Base-by-base conservation (phyloP, 2,329 filamentous ascomycete genomes). In the Chaetothyriales sp. region DNA sequence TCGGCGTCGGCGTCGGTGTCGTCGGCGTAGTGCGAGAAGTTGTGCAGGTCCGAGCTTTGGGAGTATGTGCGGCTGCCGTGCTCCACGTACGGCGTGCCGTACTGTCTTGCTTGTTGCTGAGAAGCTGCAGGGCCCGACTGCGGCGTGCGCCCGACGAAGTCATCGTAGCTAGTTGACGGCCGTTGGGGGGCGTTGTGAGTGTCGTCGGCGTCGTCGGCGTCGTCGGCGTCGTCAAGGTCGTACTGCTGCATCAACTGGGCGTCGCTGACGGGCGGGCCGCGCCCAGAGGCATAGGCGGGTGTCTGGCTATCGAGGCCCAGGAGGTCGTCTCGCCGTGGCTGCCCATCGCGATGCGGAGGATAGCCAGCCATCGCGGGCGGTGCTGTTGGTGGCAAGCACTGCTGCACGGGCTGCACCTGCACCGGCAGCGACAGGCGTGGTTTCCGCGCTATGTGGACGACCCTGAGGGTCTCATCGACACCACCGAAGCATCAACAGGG, bases 11-110 rank as follows among this genome's bases (percentile, higher is more conserved):
- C 89, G 62, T 94, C 86, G 66, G 95, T 89, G 54, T 86, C 77
- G 68, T 94, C 89, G 46, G 89, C 90, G 65, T 98, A 97, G 56
- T 88, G 80, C 65, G 89, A 84, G 70, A 94, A 97, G 70, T 95
- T 92, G 65, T 83, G 76, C 56, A 95, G 69, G 15, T 82, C 89
- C 1, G 87, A 90, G 0, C 84, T 85, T 66, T 97, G 90, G 45
- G 80, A 83, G 61, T 79, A 82, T 48, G 70, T 70, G 49, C 73
- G 69, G 54, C 65, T 68, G 53, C 68, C 54, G 44, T 62, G 22
- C 22, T 25, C 22, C 22, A 25, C 22, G 22, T 25, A 25, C 22
- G 22, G 22, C 6, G 22, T 67, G 60, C 71, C 68, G 50, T 70
- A 68, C 60, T 74, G 58, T 55, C 64, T 68, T 63, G 72, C 57